phyloP scores from a whole-genome alignment of 805 yeast species.

The Pichia thaimueangensis region DNA sequence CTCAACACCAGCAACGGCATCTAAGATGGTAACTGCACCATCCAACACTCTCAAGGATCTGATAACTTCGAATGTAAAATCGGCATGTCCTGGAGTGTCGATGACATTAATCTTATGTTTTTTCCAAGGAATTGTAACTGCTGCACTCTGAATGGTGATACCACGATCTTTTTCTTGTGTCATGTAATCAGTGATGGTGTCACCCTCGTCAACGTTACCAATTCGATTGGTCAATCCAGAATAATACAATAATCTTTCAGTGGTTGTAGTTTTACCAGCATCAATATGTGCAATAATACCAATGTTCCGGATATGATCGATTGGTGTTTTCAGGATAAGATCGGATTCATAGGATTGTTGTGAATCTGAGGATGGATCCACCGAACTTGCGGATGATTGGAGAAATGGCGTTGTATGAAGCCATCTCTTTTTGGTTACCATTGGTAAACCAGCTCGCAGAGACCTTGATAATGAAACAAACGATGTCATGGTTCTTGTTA shows the following conservation, averaged over 20 bases:
- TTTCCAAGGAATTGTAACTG: constrained; percentile 84
- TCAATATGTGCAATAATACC: constrained; percentile 99
- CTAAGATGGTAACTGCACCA: constrained; percentile 89
- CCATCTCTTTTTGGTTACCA: too few relatives aligned
- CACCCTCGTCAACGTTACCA: constrained; percentile 95
- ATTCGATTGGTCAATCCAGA: constrained; percentile 73
- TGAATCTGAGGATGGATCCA: background rate
- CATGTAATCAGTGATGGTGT: constrained; percentile 88
- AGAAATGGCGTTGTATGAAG: background rate
- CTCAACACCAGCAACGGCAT: constrained; percentile 97
- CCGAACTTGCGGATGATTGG: background rate
- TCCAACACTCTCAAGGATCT: constrained; percentile 86
- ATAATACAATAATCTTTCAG: constrained; percentile 90
- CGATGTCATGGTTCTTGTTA: too few relatives aligned
- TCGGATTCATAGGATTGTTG: constrained; percentile 17
- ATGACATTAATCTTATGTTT: constrained; percentile 70
- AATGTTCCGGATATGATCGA: constrained; percentile 61
- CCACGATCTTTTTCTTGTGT: constrained; percentile 91
- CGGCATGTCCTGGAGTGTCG: constrained; percentile 98
- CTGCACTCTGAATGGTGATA: constrained; percentile 94
- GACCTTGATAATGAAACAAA: background rate
- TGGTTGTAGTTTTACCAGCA: constrained; percentile 97
- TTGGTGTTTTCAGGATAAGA: constrained; percentile 18
- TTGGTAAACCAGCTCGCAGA: too few relatives aligned
- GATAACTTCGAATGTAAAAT: constrained; percentile 90